Percentiles rank a stretch among this genome's conserved stretches.
phyloP scores from a whole-genome alignment of 176 grass and related monocot genomes.

The Aegilops speltoides region DNA sequence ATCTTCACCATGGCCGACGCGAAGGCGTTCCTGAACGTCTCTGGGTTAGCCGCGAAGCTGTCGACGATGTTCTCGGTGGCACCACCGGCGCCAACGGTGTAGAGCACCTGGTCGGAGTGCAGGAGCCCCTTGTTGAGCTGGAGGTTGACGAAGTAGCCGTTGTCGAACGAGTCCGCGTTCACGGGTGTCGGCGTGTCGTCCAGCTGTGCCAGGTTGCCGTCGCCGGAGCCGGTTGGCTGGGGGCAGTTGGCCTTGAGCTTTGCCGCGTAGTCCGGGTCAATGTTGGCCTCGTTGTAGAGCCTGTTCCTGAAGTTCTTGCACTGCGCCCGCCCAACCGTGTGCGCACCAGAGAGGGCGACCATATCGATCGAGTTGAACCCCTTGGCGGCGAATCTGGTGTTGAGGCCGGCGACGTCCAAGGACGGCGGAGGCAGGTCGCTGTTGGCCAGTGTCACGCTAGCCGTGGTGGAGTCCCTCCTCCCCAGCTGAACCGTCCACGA shows the following conservation, averaged over 20 bases:
- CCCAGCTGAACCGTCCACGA: constrained; percentile 49
- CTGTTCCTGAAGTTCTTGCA: constrained; percentile 45
- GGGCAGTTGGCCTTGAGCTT: constrained; percentile 50
- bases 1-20: background rate
- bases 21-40: constrained; percentile 37
- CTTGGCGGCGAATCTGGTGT: background rate
- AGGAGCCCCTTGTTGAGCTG: constrained; percentile 39
- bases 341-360: constrained; percentile 68
- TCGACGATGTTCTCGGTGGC: constrained; percentile 30
- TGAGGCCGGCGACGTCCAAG: background rate
- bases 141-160: constrained; percentile 43
- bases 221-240: background rate
- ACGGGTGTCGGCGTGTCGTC: background rate
- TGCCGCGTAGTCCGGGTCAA: constrained; percentile 39
- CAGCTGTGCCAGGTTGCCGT: constrained; percentile 21
- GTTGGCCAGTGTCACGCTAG: background rate
- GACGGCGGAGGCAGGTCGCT: background rate
- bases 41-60: constrained; percentile 6
- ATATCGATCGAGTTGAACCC: constrained; percentile 32
- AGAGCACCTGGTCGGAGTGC: constrained; percentile 55
- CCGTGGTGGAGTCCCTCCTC: constrained; percentile 40
- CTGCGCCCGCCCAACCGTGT: constrained; percentile 70
- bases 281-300: background rate
- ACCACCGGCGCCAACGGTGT: background rate
- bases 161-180: constrained; percentile 37